Base-by-base conservation (phyloP, 805 yeast genomes). In the Pichia cephalocereana region DNA sequence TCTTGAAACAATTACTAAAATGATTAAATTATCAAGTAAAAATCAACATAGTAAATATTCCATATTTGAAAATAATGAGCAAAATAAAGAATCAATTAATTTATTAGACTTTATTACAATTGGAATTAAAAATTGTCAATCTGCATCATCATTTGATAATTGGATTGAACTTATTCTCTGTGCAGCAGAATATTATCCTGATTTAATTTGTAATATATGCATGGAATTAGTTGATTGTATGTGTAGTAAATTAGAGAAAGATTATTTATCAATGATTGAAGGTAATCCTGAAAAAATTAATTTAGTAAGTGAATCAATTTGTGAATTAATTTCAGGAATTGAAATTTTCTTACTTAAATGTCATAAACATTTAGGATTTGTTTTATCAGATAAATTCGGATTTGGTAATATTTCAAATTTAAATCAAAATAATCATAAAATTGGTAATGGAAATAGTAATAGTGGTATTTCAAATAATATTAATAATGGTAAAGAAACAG, bases 291-390 rank as follows among this genome's bases (percentile, higher is more conserved):
- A 36, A n/a, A 37, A 49, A 53, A 36, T 40, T 10, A 32, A 50
- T 39, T 59, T 56, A 15, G 43, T 55, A 11, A 65, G 71, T 58
- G 66, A 75, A 50, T 64, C 79, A 34, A 63, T 78, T 52, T 59
- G 77, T 44, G 60, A 73, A 42, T 62, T 72, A 43, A 65, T 74
- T 42, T 65, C 73, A 14, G 90, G 91, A 0, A 59, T 87, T 26
- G 90, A 87, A 57, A 83, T 80, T 45, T 63, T 88, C 11, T 60
- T 88, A 37, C 70, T 74, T 2, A 66, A 74, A 1, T 73, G 85
- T 10, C 87, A 84, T 59, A 72, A 78, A 31, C 77, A 73, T 52
- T 58, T 80, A 49, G 53, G 53, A 8, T 53, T 53, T 41, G 47
- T 57, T 6, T 41, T 48, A 6, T 51, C 59, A 6, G 60, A 58